A percentile compares a stretch with the other conserved stretches of the same genome.
These are phyloP conservation scores for Pseudoturritis turrita DNA, from an alignment of 345 rosid species.

Conservation along the genomic window DNA sequence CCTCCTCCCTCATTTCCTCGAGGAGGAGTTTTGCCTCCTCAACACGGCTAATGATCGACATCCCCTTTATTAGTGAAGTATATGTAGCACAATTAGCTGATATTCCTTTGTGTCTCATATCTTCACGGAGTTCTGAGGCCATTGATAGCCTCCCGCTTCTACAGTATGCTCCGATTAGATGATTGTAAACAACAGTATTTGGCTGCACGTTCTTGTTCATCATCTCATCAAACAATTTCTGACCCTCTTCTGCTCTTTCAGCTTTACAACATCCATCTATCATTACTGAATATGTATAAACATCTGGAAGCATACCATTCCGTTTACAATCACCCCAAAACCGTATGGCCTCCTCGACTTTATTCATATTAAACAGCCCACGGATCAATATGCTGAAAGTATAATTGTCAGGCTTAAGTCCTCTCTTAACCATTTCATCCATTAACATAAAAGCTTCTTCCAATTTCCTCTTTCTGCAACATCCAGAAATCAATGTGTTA, in stretches of 20 bases:
- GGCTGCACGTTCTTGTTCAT: constrained; percentile 39
- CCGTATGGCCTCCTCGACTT: constrained; percentile 55
- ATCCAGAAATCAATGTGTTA: constrained; percentile 55
- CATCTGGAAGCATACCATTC: constrained; percentile 45
- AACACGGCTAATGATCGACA: constrained; percentile 49
- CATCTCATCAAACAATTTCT: constrained; percentile 55
- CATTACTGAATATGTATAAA: constrained; percentile 61
- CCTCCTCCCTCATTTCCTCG: constrained; percentile 57
- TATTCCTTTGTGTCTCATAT: constrained; percentile 56
- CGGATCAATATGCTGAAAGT: constrained; percentile 57
- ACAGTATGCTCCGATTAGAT: constrained; percentile 53
- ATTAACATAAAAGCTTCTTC: constrained; percentile 51
- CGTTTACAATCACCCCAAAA: constrained; percentile 57
- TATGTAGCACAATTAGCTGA: constrained; percentile 50
- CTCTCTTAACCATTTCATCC: constrained; percentile 60
- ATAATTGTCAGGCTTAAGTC: constrained; percentile 58
- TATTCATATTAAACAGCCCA: constrained; percentile 47
- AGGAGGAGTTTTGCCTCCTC: constrained; percentile 52
- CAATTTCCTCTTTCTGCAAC: constrained; percentile 47
- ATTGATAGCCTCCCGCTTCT: constrained; percentile 42
- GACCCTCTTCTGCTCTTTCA: constrained; percentile 56
- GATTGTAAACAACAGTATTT: constrained; percentile 55
- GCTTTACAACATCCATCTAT: constrained; percentile 75
- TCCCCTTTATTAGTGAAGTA: constrained; percentile 65
- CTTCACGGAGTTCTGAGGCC: constrained; percentile 55